Base-by-base conservation (phyloP, 1,284 basidiomycete species). In the Calocybe gambosa region DNA sequence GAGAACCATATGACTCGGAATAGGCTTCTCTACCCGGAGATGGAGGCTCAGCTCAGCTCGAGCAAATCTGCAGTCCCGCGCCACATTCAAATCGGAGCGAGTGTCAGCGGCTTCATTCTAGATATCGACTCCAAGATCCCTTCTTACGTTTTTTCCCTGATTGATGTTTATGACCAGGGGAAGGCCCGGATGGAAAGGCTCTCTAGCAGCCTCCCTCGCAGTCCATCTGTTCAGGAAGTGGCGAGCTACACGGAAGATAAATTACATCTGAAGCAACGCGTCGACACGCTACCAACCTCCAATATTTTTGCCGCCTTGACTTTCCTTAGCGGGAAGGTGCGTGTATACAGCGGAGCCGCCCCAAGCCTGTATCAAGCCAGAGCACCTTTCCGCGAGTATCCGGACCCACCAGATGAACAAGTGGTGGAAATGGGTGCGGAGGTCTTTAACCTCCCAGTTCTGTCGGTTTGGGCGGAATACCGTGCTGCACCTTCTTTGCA, bases 381-480 rank as follows among this genome's bases (percentile, higher is more conserved):
- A 39, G 58, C 68, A 5, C 56, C 68, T 20, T 63, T 68, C 3
- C 61, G 61, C 39, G 51, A 62, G 15, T 55, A 66, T 28, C 63
- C 65, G 41, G 76, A 80, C 29, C 62, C 65, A n/a, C 60, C 65
- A 1, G 75, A 79, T 35, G 70, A 76, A 33, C 66, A 73, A 42
- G 62, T 73, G n/a, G 64, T 72, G 12, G 69, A 71, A 19, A 53
- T 69, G 10, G 79, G 72, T 26, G 74, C 72, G 9, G 86, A 89
- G 50, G 65, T 79, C 4, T 83, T 89, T 63, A 77, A 75, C 50
- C 73, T 95, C 6, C 93, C 93, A 0, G 78, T 80, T 9, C 74
- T 95, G 4, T 86, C 90, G 9, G 80, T 90, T 2, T 94, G 88
- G 88, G 73, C 79, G 19, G 89, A 93, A 61, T 92, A 88, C 62